Base-by-base conservation (phyloP, 495 filamentous ascomycete species). In the Neurospora sp. region DNA sequence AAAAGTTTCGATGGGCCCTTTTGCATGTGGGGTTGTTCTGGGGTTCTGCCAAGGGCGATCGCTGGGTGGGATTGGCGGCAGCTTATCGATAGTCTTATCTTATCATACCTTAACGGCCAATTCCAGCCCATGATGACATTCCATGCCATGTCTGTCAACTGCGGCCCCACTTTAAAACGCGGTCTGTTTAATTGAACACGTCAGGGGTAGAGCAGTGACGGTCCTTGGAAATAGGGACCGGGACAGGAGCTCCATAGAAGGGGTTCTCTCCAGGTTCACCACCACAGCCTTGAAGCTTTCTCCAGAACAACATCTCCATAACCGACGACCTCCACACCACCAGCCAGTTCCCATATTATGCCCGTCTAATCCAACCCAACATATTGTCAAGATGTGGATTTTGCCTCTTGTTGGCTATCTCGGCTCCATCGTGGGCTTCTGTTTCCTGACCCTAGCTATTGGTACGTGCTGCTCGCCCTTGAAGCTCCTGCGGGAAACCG, bases 401-500 rank as follows among this genome's bases (percentile, higher is more conserved):
- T 85, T 98, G 76, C 93, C 94, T 71, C 85, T 96, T 38, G 84
- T 98, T 75, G 96, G 96, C 74, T 98, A 97, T 77, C 80, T 94
- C 38, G 96, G 96, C 77, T 88, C 96, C 72, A 85, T 93, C 71
- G 85, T 97, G 31, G 94, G 95, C 77, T 99, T 99, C 81, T 87
- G 88, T 70, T 98, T 99, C 84, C 87, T 99, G 59, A 98, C 95
- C 7, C 86, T 98, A 18, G 92, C 94, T 18, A 97, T 97, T 76
- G 94, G 94, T 97, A 89, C 18, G 78, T 79, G 39, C 66, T 14
- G 16, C 69, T 41, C 23, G 69, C 39, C 23, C 12, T 62, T 10
- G 5, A 23, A 48, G 69, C 72, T 66, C 12, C 23, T 62, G 54
- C 23, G 23, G 48, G 48, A 7, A 5, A 62, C 48, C 23, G 48